A percentile compares a stretch with the other conserved stretches of the same genome.
Evolutionary conservation across 345 rosid species (phyloP).

Genomic region (Gossypium arboreum): DNA sequence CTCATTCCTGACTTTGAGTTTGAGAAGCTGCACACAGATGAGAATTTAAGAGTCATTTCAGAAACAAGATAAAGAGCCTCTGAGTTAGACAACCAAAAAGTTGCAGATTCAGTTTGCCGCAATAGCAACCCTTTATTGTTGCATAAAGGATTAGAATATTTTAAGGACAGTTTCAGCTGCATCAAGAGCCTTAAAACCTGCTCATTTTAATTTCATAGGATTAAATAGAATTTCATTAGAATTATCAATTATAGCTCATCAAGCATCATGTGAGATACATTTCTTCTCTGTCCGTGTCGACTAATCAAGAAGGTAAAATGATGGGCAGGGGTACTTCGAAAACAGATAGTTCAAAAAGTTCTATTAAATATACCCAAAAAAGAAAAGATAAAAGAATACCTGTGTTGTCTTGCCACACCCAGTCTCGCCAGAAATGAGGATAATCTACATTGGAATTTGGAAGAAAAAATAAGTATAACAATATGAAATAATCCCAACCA

Average conservation of each 20-base stretch:
- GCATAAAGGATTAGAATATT: not conserved
- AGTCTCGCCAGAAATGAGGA: slow-evolving; percentile 81
- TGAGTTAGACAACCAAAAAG: not conserved
- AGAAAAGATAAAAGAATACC: slow-evolving; percentile 38
- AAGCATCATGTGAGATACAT: not conserved
- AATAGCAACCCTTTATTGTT: not conserved
- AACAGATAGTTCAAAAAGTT: not conserved
- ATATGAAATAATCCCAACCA: slow-evolving; percentile 6
- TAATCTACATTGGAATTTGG: slow-evolving; percentile 40
- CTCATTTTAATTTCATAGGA: not conserved
- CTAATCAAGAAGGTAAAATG: slow-evolving; percentile 6
- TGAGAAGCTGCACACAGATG: not conserved
- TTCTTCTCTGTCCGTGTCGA: no score
- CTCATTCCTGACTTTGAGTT: not conserved
- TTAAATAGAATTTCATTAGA: not conserved
- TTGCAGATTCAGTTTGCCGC: not conserved
- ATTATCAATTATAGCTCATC: not conserved
- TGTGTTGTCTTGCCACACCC: slow-evolving; percentile 92
- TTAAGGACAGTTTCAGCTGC: not conserved
- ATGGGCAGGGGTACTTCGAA: not conserved
- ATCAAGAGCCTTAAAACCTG: not conserved
- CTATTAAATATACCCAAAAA: slow-evolving; percentile 2
- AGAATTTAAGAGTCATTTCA: not conserved
- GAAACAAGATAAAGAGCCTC: not conserved
- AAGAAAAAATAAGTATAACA: slow-evolving; percentile 15